These are phyloP conservation scores for Aspergillus udagawae DNA, from an alignment of 2,329 filamentous ascomycete species.

Conservation along the genomic window DNA sequence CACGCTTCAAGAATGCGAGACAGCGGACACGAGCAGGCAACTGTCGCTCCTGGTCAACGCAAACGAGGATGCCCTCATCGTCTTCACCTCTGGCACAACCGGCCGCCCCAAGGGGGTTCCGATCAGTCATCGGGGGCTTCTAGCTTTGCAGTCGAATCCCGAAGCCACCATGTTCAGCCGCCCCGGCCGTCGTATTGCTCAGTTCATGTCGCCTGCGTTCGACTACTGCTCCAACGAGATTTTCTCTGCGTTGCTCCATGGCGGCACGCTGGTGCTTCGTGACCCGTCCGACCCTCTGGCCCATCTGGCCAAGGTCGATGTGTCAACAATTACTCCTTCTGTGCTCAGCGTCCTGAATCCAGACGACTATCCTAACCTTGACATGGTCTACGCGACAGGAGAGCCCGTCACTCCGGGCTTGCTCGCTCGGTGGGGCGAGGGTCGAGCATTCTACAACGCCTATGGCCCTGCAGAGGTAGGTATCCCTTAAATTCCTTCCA, in stretches of 20 bases:
- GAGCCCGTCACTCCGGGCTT: background rate
- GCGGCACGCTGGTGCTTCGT: background rate
- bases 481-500: no score
- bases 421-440: background rate
- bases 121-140: background rate
- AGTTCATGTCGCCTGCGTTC: background rate
- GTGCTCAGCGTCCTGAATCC: background rate
- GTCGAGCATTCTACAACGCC: background rate
- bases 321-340: background rate
- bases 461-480: background rate
- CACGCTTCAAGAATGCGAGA: background rate
- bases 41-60: background rate
- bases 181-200: background rate
- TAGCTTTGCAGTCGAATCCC: background rate
- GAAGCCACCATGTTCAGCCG: background rate
- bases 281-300: background rate
- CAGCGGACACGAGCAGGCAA: background rate
- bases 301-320: background rate
- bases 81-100: background rate
- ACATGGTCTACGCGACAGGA: background rate
- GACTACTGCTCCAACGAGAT: background rate
- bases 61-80: background rate
- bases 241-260: background rate
- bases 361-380: background rate
- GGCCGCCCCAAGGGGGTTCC: background rate